These are phyloP conservation scores for Blastobotrys terrestris DNA, from an alignment of 805 yeast species.

Conservation along the genomic window DNA sequence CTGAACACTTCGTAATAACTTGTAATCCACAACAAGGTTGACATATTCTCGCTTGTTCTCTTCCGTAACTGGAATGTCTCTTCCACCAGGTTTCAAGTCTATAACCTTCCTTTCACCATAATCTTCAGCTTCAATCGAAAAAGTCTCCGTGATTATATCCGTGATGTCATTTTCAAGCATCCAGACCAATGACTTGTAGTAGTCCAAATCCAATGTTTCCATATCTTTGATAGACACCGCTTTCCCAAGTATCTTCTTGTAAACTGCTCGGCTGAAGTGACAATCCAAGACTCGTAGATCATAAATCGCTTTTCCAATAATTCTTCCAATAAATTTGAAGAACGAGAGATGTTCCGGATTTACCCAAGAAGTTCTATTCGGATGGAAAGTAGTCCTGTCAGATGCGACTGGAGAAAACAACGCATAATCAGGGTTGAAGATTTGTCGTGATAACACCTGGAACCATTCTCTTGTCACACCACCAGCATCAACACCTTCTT, in stretches of 20 bases:
- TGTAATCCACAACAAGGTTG: constrained; percentile 74
- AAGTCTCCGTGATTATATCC: constrained; percentile 89
- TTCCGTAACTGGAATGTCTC: constrained; percentile 81
- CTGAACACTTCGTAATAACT: constrained; percentile 72
- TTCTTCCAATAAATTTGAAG: constrained; percentile 89
- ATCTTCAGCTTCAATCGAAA: constrained; percentile 88
- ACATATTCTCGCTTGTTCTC: constrained; percentile 89
- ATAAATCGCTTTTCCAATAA: constrained; percentile 89
- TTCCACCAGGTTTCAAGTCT: constrained; percentile 78
- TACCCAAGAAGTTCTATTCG: constrained; percentile 85
- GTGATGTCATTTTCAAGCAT: constrained; percentile 96
- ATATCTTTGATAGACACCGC: constrained; percentile 84
- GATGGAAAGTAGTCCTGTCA: constrained; percentile 91
- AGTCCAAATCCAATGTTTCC: constrained; percentile 89
- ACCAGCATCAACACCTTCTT: constrained; percentile 97
- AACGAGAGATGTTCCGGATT: constrained; percentile 90
- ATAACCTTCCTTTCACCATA: constrained; percentile 83
- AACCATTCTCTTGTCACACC: constrained; percentile 98
- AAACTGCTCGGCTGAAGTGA: constrained; percentile 92
- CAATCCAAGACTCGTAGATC: constrained; percentile 86
- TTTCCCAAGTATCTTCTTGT: constrained; percentile 75
- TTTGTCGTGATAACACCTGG: constrained; percentile 86
- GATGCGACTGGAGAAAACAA: constrained; percentile 85
- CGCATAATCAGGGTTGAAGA: constrained; percentile 94
- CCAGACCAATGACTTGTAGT: constrained; percentile 89